These are phyloP conservation scores for Bauhinia variegata DNA, from an alignment of 306 rosid genomes.

Conservation along the genomic window DNA sequence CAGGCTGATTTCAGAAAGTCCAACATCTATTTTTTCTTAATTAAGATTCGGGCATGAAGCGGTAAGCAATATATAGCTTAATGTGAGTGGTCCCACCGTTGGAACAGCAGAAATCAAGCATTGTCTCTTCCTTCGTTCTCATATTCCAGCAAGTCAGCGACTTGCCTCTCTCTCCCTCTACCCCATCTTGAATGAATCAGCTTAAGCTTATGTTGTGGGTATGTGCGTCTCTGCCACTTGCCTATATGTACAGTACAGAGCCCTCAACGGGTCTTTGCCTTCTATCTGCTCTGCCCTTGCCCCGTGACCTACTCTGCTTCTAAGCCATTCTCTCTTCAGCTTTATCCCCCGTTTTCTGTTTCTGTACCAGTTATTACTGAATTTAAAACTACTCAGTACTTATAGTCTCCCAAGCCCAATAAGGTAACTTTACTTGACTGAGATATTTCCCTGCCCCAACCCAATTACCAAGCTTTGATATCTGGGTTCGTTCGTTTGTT, in stretches of 20 bases:
- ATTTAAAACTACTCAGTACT: constrained; percentile 16
- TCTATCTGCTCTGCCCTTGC: constrained; percentile 51
- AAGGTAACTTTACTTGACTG: constrained; percentile 38
- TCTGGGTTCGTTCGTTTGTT: constrained; percentile 14
- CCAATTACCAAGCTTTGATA: constrained; percentile 11
- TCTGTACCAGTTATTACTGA: constrained; percentile 11
- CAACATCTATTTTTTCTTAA: too few species aligned
- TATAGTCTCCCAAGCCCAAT: constrained; percentile 7
- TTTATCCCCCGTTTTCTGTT: constrained; percentile 3
- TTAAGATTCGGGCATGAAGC: too few species aligned
- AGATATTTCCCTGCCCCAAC: constrained; percentile 21
- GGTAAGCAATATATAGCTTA: not conserved
- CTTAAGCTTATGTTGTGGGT: constrained; percentile 2
- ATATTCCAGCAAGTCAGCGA: constrained; percentile 31
- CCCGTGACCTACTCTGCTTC: constrained; percentile 49
- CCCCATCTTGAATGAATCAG: not conserved
- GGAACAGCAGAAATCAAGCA: constrained; percentile 57
- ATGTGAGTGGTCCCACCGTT: constrained; percentile 50
- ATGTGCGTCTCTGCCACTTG: constrained; percentile 30
- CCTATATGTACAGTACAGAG: constrained; percentile 46
- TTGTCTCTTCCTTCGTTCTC: constrained; percentile 76
- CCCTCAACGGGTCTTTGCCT: constrained; percentile 49
- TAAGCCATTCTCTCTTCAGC: constrained; percentile 8
- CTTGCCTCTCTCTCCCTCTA: constrained; percentile 1
- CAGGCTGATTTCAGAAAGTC: too few species aligned